These are phyloP conservation scores for Pichia sp. DNA, from an alignment of 1,139 yeast genomes.

Conservation along the genomic window DNA sequence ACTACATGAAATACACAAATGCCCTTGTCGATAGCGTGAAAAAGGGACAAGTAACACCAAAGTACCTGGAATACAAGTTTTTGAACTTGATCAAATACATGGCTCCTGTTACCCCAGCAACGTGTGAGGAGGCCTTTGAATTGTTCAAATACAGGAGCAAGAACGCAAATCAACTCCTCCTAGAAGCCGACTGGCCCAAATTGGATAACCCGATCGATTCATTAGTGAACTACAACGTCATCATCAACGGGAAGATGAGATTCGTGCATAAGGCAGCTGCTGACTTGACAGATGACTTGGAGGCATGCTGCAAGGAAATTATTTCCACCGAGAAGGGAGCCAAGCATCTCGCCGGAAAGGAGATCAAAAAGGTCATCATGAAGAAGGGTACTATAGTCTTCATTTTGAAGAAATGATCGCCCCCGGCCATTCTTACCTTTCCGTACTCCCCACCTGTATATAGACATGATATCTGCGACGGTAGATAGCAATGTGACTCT, in stretches of 20 bases:
- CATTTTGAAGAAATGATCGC: conserved; percentile 13
- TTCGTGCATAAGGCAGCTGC: conserved; percentile 42
- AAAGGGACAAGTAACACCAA: conserved; percentile 11
- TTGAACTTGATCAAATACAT: conserved; percentile 50
- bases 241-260: conserved; percentile 68
- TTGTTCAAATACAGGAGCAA: conserved; percentile 34
- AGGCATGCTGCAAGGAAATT: conserved; percentile 33
- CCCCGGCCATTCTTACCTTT: neutral
- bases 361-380: conserved; percentile 38
- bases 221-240: conserved; percentile 44
- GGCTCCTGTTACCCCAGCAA: conserved; percentile 76
- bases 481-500: neutral
- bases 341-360: conserved; percentile 35
- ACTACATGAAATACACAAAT: conserved; percentile 81
- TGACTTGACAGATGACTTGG: conserved; percentile 36
- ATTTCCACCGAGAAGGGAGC: conserved; percentile 32
- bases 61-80: conserved; percentile 15
- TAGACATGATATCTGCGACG: neutral
- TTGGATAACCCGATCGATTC: conserved; percentile 37
- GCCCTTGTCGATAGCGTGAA: conserved; percentile 42
- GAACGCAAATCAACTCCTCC: conserved; percentile 33
- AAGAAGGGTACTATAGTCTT: conserved; percentile 35
- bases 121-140: conserved; percentile 83
- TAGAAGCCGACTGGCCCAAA: conserved; percentile 52
- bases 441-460: neutral